phyloP scores from a whole-genome alignment of 1,284 basidiomycete species.

The Cryptococcus wingfieldii region DNA sequence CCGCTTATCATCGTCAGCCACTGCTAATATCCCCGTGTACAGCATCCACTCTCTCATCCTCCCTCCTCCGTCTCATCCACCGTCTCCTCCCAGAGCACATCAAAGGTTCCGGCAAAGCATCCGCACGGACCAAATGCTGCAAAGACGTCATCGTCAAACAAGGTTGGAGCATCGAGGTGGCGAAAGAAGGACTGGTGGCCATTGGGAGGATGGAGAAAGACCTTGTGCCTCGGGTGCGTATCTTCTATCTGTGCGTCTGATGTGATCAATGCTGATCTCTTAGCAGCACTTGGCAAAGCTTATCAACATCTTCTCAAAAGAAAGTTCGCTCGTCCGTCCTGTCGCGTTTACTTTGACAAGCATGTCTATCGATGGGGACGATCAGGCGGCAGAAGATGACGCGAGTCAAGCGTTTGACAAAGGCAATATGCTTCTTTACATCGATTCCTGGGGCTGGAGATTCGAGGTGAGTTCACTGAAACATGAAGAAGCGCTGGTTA shows the following conservation, averaged over 20 bases:
- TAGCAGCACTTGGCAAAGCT: slow-evolving; percentile 2
- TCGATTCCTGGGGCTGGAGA: slow-evolving; percentile 5
- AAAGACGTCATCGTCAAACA: background rate
- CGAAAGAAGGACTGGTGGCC: background rate
- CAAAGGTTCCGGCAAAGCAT: background rate
- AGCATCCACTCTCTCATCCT: background rate
- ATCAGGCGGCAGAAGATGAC: slow-evolving; percentile 3
- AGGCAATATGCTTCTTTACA: slow-evolving; percentile 11
- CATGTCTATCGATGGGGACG: slow-evolving; percentile 7
- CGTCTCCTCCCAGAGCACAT: background rate
- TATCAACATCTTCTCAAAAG: slow-evolving; percentile 4
- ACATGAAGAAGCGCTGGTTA: too few relatives aligned
- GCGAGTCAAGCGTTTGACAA: slow-evolving; percentile 1
- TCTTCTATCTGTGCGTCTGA: background rate
- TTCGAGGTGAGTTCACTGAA: slow-evolving; percentile 8
- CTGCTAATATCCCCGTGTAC: background rate
- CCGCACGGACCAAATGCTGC: background rate
- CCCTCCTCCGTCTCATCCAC: background rate
- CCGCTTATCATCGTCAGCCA: too few relatives aligned
- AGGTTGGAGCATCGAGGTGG: background rate
- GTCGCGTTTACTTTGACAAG: slow-evolving; percentile 6
- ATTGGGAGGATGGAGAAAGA: background rate
- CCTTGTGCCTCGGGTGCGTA: background rate
- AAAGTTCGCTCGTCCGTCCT: slow-evolving; percentile 1
- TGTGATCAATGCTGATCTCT: background rate